phyloP scores from a whole-genome alignment of 768 basidiomycete species.

The Porpolomopsis calyptriformis region DNA sequence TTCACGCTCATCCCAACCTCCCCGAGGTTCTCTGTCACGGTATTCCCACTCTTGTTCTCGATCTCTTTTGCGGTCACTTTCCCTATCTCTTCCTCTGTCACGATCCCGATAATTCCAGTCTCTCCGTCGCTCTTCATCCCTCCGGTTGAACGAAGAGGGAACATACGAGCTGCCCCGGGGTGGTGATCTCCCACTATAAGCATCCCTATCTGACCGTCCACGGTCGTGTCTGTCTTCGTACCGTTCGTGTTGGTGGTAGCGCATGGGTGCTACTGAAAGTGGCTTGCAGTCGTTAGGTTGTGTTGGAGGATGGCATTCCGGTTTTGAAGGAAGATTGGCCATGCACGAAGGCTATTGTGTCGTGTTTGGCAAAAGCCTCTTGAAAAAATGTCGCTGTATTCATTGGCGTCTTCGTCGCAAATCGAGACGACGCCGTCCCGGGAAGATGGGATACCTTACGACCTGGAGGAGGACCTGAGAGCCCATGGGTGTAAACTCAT shows the following conservation, averaged over 20 bases:
- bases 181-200: background rate
- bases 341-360: constrained; percentile 13
- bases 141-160: constrained; percentile 16
- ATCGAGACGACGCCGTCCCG: constrained; percentile 70
- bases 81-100: constrained; percentile 15
- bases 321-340: constrained; percentile 33
- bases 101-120: constrained; percentile 13
- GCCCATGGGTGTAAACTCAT: constrained; percentile 91
- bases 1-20: background rate
- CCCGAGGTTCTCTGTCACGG: constrained; percentile 1
- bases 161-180: background rate
- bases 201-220: background rate
- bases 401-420: constrained; percentile 74
- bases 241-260: constrained; percentile 9
- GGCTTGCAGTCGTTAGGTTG: constrained; percentile 17
- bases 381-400: constrained; percentile 35
- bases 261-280: constrained; percentile 16
- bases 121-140: constrained; percentile 16
- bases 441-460: constrained; percentile 69
- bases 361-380: constrained; percentile 6
- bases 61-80: constrained; percentile 17
- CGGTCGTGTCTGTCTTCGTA: constrained; percentile 1
- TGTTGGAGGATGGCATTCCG: constrained; percentile 17
- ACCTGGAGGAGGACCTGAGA: constrained; percentile 81
- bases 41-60: constrained; percentile 10